Evolutionary conservation across 768 basidiomycete species (phyloP).

Genomic region (Cystoderma amianthinum): DNA sequence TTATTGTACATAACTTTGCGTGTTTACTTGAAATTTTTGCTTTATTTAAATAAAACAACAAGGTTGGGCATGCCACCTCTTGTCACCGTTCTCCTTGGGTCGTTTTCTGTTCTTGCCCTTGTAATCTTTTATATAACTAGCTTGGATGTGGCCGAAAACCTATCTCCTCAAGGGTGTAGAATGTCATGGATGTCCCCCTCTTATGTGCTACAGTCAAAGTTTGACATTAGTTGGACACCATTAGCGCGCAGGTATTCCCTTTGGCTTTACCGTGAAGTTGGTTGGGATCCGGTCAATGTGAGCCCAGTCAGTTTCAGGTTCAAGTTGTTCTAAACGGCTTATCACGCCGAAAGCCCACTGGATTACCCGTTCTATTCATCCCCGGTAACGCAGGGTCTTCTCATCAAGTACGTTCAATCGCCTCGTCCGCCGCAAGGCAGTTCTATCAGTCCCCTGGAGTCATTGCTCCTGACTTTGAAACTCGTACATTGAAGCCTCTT

Average conservation of each 20-base stretch:
- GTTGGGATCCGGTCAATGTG: conserved; percentile 70
- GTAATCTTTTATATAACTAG: conserved; percentile 34
- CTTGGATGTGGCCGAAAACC: conserved; percentile 32
- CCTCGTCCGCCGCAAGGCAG: conserved; percentile 82
- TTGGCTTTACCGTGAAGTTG: conserved; percentile 87
- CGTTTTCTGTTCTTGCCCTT: conserved; percentile 27
- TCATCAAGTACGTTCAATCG: conserved; percentile 90
- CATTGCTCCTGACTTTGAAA: conserved; percentile 45
- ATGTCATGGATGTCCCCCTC: conserved; percentile 97
- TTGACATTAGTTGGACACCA: conserved; percentile 65
- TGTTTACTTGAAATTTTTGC: background rate
- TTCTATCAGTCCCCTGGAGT: conserved; percentile 59
- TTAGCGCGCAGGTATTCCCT: conserved; percentile 73
- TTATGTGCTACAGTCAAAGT: conserved; percentile 66
- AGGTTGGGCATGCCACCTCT: conserved; percentile 16
- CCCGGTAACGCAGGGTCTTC: conserved; percentile 97
- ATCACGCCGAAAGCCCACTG: conserved; percentile 16
- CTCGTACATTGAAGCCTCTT: conserved; percentile 43
- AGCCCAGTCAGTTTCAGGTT: conserved; percentile 10
- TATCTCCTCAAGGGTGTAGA: conserved; percentile 87
- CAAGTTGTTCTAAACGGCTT: too few relatives aligned
- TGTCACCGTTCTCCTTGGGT: conserved; percentile 23
- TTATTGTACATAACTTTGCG: too few relatives aligned
- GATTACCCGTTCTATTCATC: conserved; percentile 89
- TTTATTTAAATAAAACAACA: background rate